phyloP scores from a whole-genome alignment of 1,284 basidiomycete genomes.

The Ceratobasidium sp. region DNA sequence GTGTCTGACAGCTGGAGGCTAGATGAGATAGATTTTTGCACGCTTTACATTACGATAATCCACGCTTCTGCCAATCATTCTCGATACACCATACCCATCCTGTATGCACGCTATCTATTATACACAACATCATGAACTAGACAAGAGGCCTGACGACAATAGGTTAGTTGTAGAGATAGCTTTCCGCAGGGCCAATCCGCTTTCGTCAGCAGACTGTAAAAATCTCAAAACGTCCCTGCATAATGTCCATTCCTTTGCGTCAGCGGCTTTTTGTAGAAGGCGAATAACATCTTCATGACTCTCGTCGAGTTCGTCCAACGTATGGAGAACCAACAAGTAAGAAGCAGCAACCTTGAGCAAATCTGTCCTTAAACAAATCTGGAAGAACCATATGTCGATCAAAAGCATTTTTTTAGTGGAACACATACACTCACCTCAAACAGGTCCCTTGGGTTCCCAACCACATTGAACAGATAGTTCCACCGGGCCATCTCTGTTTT shows the following conservation, averaged over 20 bases:
- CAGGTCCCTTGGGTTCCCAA: conserved; percentile 89
- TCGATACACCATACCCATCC: conserved; percentile 21
- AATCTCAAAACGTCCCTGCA: conserved; percentile 92
- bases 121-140: conserved; percentile 28
- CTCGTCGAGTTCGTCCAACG: conserved; percentile 88
- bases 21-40: conserved; percentile 43
- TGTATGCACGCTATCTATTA: conserved; percentile 26
- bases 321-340: conserved; percentile 93
- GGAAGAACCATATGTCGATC: conserved; percentile 25
- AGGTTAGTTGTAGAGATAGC: conserved; percentile 25
- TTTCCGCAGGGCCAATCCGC: conserved; percentile 64
- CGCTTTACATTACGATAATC: neutral
- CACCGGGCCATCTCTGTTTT: conserved; percentile 97
- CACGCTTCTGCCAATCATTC: neutral
- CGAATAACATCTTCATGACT: conserved; percentile 81
- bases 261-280: conserved; percentile 77
- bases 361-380: conserved; percentile 81
- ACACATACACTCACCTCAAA: conserved; percentile 72
- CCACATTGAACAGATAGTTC: conserved; percentile 87
- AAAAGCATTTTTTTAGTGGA: conserved; percentile 14
- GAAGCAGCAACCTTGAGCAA: conserved; percentile 90
- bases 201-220: conserved; percentile 88
- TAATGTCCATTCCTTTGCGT: conserved; percentile 79
- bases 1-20: conserved; percentile 79
- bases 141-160: conserved; percentile 1